These are phyloP conservation scores for Cyclocybe aegerita DNA, from an alignment of 768 basidiomycete species.

Conservation along the genomic window DNA sequence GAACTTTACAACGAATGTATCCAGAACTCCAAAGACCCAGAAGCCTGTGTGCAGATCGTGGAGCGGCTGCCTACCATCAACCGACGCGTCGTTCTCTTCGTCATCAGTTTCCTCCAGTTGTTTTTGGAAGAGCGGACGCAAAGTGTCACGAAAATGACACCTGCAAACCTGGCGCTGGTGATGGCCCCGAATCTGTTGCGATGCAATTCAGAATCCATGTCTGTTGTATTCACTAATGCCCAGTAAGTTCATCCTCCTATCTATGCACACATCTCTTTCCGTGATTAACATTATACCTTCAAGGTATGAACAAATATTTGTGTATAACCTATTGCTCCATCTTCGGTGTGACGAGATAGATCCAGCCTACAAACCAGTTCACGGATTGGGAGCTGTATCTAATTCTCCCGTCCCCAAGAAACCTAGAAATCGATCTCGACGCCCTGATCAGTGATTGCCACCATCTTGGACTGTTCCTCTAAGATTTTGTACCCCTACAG, in stretches of 20 bases:
- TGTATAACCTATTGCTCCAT: slow-evolving; percentile 80
- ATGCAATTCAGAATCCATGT: slow-evolving; percentile 85
- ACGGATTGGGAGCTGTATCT: slow-evolving; percentile 74
- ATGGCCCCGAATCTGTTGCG: slow-evolving; percentile 91
- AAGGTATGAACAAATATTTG: slow-evolving; percentile 88
- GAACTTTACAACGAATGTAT: slow-evolving; percentile 93
- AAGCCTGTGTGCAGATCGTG: slow-evolving; percentile 73
- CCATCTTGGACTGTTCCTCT: slow-evolving; percentile 1
- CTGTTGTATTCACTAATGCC: slow-evolving; percentile 88
- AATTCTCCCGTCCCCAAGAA: slow-evolving; percentile 43
- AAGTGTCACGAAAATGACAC: slow-evolving; percentile 82
- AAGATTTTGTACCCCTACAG: slow-evolving; percentile 3
- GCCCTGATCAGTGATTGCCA: slow-evolving; percentile 27
- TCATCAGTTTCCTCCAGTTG: slow-evolving; percentile 88
- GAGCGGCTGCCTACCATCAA: slow-evolving; percentile 82
- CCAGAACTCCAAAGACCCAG: slow-evolving; percentile 60
- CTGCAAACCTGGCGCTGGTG: slow-evolving; percentile 83
- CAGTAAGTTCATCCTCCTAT: slow-evolving; percentile 53
- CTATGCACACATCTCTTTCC: slow-evolving; percentile 4
- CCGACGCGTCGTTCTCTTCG: slow-evolving; percentile 81
- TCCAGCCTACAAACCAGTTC: slow-evolving; percentile 70
- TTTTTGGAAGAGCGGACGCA: slow-evolving; percentile 81
- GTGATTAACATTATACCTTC: slow-evolving; percentile 6
- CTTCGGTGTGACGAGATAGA: slow-evolving; percentile 79
- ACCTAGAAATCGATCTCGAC: slow-evolving; percentile 58